Conservation (phyloP, 345 rosid species). For the Rhizophora apiculata region DNA sequence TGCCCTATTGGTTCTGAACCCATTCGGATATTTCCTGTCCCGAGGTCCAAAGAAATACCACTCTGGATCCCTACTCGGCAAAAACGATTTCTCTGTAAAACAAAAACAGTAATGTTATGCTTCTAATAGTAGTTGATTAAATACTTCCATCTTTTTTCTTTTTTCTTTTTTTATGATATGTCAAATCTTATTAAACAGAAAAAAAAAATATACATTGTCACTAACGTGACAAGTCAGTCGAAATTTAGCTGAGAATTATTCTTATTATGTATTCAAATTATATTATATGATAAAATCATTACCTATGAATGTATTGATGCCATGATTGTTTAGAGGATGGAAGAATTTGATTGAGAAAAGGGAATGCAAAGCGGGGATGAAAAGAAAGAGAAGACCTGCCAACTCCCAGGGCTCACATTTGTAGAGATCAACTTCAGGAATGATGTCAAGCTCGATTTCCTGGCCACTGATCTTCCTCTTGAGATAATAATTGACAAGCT, state of each 20-base stretch:
- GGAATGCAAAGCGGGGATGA: neutral
- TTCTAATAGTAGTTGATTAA: neutral
- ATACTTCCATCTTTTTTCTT: neutral
- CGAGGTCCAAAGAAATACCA: slow-evolving; percentile 97
- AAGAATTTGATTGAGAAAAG: neutral
- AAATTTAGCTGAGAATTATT: too few relatives aligned
- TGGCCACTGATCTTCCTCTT: slow-evolving; percentile 79
- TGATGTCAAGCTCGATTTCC: slow-evolving; percentile 89
- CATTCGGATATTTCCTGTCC: slow-evolving; percentile 86
- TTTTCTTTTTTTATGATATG: neutral
- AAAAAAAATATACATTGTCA: too few relatives aligned
- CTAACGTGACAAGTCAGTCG: too few relatives aligned
- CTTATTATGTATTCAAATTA: too few relatives aligned
- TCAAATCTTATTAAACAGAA: too few relatives aligned
- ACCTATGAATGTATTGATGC: too few relatives aligned
- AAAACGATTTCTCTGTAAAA: slow-evolving; percentile 66
- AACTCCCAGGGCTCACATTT: slow-evolving; percentile 98
- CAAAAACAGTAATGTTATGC: neutral
- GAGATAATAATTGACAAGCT: slow-evolving; percentile 87
- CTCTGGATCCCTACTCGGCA: slow-evolving; percentile 90
- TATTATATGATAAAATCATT: too few relatives aligned
- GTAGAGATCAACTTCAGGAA: slow-evolving; percentile 96
- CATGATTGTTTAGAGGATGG: too few relatives aligned
- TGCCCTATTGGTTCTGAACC: slow-evolving; percentile 85
- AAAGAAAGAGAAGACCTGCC: slow-evolving; percentile 42